Conservation (phyloP, 2,329 filamentous ascomycete genomes). For the Exophiala oligosperma region DNA sequence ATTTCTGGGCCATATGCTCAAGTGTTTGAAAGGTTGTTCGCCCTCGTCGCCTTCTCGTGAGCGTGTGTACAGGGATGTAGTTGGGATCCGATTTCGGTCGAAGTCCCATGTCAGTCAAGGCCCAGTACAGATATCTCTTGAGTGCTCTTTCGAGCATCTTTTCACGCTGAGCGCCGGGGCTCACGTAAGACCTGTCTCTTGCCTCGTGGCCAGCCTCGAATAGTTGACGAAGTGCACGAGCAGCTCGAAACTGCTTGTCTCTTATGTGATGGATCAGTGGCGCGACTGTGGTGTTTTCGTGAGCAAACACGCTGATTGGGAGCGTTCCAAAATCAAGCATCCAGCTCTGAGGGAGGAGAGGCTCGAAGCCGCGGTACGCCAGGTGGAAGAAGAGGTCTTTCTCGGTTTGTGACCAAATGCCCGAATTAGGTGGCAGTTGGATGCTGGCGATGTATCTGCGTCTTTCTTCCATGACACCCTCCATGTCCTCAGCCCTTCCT, state of each 20-base stretch:
- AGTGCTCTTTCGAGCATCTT: slow-evolving; percentile 34
- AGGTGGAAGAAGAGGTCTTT: slow-evolving; percentile 55
- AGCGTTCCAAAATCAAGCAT: slow-evolving; percentile 55
- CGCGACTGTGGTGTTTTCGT: slow-evolving; percentile 34
- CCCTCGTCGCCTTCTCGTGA: slow-evolving; percentile 42
- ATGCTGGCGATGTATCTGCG: slow-evolving; percentile 38
- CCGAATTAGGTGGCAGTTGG: slow-evolving; percentile 38
- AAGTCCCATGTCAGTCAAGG: slow-evolving; percentile 47
- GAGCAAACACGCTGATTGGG: slow-evolving; percentile 53
- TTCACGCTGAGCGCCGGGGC: slow-evolving; percentile 30
- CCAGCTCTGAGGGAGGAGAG: slow-evolving; percentile 55
- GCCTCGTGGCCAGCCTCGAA: slow-evolving; percentile 53
- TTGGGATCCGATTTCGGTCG: slow-evolving; percentile 37
- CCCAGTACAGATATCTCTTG: slow-evolving; percentile 55
- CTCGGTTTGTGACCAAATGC: slow-evolving; percentile 54
- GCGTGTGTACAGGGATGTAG: slow-evolving; percentile 47
- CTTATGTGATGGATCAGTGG: slow-evolving; percentile 48
- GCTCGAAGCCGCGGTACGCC: slow-evolving; percentile 57
- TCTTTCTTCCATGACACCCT: slow-evolving; percentile 30
- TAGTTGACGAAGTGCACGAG: slow-evolving; percentile 51
- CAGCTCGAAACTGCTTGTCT: slow-evolving; percentile 50
- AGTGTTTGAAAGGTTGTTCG: slow-evolving; percentile 45
- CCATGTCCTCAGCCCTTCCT: slow-evolving; percentile 11
- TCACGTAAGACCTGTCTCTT: slow-evolving; percentile 49
- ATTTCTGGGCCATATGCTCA: slow-evolving; percentile 43